Conservation (phyloP, 306 rosid species). For the Lagenaria siceraria region DNA sequence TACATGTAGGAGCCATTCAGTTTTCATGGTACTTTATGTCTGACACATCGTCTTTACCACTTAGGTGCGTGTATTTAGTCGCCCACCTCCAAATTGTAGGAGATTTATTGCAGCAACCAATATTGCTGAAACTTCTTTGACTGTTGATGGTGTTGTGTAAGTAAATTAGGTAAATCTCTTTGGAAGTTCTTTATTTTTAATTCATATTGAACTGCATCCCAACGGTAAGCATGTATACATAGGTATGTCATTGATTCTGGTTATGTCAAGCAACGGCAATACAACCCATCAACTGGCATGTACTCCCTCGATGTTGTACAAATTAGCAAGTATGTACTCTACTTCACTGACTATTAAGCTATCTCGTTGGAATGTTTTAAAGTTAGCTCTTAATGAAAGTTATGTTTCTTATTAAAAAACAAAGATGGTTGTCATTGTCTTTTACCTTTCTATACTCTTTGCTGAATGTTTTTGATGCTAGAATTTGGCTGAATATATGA, state of each 20-base stretch:
- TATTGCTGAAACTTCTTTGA: constrained; percentile 97
- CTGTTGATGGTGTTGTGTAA: constrained; percentile 99
- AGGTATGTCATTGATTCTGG: constrained; percentile 96
- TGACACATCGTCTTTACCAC: constrained; percentile 13
- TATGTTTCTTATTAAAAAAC: no score
- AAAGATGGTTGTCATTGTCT: not conserved
- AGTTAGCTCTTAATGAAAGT: not conserved
- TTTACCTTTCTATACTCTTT: not conserved
- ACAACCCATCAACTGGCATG: constrained; percentile 95
- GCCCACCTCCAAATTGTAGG: constrained; percentile 85
- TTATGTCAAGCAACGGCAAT: constrained; percentile 92
- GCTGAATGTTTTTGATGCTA: not conserved
- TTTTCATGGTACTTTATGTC: constrained; percentile 15
- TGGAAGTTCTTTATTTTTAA: not conserved
- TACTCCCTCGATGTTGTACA: constrained; percentile 90
- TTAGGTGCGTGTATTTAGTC: constrained; percentile 88
- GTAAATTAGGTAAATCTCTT: constrained; percentile 14
- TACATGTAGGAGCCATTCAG: not conserved
- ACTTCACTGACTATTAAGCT: not conserved
- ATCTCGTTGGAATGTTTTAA: not conserved
- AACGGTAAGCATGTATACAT: constrained; percentile 14
- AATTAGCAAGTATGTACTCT: constrained; percentile 78
- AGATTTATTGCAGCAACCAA: constrained; percentile 91
- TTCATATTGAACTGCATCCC: not conserved
- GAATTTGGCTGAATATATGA: not conserved